phyloP scores from a whole-genome alignment of 805 yeast species.

The Nakazawaea ambrosiae region DNA sequence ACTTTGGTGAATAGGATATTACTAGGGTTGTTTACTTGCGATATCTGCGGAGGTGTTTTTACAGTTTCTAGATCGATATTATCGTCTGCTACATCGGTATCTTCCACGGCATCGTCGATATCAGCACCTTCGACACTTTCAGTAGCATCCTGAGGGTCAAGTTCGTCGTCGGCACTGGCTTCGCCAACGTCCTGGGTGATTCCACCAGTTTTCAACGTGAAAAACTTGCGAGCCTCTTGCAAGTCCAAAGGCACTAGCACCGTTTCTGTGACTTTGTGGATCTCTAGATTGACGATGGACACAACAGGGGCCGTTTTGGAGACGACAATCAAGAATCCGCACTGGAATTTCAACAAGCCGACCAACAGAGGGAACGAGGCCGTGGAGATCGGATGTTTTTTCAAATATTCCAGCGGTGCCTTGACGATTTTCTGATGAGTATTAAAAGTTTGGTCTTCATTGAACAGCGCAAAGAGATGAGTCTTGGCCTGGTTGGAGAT shows the following conservation, averaged over 20 bases:
- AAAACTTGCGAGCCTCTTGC: neutral
- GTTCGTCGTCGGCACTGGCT: neutral
- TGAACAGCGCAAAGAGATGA: neutral
- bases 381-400: neutral
- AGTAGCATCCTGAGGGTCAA: neutral
- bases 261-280: slow-evolving; percentile 14
- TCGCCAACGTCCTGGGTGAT: neutral
- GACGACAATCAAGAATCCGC: slow-evolving; percentile 16
- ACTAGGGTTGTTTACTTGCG: slow-evolving; percentile 4
- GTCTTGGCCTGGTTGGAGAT: neutral
- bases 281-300: slow-evolving; percentile 2
- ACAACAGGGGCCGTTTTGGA: slow-evolving; percentile 9
- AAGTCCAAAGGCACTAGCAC: slow-evolving; percentile 15
- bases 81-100: neutral
- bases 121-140: slow-evolving; percentile 1
- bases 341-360: slow-evolving; percentile 13
- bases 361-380: slow-evolving; percentile 7
- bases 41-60: neutral
- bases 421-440: too few relatives aligned
- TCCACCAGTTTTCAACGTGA: slow-evolving; percentile 9
- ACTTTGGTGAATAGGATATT: slow-evolving; percentile 13
- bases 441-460: neutral
- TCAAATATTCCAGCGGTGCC: neutral
- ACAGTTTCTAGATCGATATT: neutral
- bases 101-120: slow-evolving; percentile 3